Conservation (phyloP, 148 eudicot genomes). For the Hydrangea macrophylla region DNA sequence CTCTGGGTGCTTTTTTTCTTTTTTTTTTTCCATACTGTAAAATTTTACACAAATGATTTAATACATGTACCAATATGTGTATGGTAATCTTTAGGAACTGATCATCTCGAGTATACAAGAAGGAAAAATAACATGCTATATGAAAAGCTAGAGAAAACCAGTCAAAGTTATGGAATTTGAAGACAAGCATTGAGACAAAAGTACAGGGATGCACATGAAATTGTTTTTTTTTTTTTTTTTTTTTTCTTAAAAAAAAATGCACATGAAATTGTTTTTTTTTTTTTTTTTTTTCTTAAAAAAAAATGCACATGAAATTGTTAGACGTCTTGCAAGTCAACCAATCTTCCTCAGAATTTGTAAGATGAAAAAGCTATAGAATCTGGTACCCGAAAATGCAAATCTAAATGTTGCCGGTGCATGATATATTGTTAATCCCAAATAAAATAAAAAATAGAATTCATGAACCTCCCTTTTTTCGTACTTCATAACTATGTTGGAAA, state of each 20-base stretch:
- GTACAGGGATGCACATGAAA: conserved; percentile 3
- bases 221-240: neutral
- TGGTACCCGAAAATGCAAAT: too few relatives aligned
- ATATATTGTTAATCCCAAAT: too few relatives aligned
- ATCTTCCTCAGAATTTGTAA: too few relatives aligned
- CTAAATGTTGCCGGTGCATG: too few relatives aligned
- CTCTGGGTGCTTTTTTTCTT: neutral
- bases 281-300: neutral
- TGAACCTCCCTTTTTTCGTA: too few relatives aligned
- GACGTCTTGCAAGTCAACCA: too few relatives aligned
- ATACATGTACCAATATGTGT: neutral
- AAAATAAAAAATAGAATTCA: too few relatives aligned
- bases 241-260: neutral
- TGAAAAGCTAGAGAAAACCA: conserved; percentile 6
- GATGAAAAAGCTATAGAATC: too few relatives aligned
- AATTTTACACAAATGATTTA: too few relatives aligned
- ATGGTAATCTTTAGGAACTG: neutral
- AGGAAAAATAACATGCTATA: neutral
- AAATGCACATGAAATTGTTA: too few relatives aligned
- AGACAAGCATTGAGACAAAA: conserved; percentile 4
- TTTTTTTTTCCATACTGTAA: too few relatives aligned
- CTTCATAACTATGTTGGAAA: too few relatives aligned
- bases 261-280: neutral
- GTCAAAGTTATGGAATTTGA: conserved; percentile 1
- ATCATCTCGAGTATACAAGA: neutral